Evolutionary conservation across 805 yeast genomes (phyloP).

Genomic region (Candida xyloterini): DNA sequence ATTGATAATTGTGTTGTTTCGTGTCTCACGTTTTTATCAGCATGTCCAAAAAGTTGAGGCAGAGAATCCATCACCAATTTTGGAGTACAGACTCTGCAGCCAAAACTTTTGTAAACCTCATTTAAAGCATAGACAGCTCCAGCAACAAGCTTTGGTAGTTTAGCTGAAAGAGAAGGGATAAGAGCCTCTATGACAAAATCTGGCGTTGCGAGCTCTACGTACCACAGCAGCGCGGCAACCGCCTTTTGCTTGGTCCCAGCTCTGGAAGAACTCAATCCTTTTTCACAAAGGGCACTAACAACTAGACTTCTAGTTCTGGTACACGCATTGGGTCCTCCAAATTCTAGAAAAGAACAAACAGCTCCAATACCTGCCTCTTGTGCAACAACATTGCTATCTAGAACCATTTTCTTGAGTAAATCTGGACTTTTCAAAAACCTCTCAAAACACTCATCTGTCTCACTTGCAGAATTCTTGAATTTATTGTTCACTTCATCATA

Average conservation of each 20-base stretch:
- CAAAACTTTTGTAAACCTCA: conserved; percentile 57
- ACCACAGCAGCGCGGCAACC: conserved; percentile 55
- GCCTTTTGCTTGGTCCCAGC: conserved; percentile 70
- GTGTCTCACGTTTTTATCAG: conserved; percentile 81
- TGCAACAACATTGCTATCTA: conserved; percentile 86
- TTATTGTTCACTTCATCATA: conserved; percentile 61
- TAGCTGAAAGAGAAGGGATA: conserved; percentile 56
- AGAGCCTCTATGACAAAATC: conserved; percentile 66
- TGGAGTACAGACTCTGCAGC: conserved; percentile 60
- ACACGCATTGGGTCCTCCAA: conserved; percentile 48
- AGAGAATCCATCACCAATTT: conserved; percentile 53
- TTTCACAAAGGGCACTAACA: conserved; percentile 64
- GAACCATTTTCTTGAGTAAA: conserved; percentile 52
- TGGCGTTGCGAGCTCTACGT: conserved; percentile 66
- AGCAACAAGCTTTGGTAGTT: conserved; percentile 75
- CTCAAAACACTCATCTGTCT: conserved; percentile 53
- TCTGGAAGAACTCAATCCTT: conserved; percentile 73
- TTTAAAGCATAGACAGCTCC: conserved; percentile 57
- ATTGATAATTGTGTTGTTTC: conserved; percentile 71
- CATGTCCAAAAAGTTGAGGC: conserved; percentile 74
- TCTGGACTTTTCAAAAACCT: conserved; percentile 53
- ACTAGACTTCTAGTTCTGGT: conserved; percentile 40
- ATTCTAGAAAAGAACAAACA: conserved; percentile 51
- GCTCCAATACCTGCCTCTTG: conserved; percentile 76
- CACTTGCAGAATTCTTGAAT: conserved; percentile 54